Conservation (phyloP, 345 rosid species). For the Zanthoxylum bungeanum region DNA sequence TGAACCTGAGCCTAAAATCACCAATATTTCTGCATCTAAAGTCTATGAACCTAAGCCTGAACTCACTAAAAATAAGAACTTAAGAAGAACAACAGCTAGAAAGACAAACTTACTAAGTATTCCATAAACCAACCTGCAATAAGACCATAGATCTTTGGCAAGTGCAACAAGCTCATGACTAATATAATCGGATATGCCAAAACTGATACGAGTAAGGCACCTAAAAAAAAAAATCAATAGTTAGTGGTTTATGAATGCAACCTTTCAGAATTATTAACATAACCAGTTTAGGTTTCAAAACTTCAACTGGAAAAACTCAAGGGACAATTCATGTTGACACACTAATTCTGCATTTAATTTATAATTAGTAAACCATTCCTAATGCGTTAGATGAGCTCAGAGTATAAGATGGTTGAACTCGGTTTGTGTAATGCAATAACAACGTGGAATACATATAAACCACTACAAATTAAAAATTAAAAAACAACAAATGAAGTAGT, state of each 20-base stretch:
- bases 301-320: background rate
- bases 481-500: background rate
- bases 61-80: too few species aligned
- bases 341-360: background rate
- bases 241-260: background rate
- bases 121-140: slow-evolving; percentile 48
- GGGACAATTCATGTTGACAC: background rate
- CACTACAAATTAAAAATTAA: background rate
- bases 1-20: too few species aligned
- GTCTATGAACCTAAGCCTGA: too few species aligned
- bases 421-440: background rate
- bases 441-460: background rate
- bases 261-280: background rate
- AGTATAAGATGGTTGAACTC: background rate
- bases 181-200: slow-evolving; percentile 63
- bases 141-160: slow-evolving; percentile 73
- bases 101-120: background rate
- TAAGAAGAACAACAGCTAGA: too few species aligned
- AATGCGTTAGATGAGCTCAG: background rate
- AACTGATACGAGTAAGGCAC: slow-evolving; percentile 69
- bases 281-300: background rate
- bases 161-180: slow-evolving; percentile 45
- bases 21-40: too few species aligned
- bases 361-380: background rate
- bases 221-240: slow-evolving; percentile 31